Base-by-base conservation (phyloP, 208 protist species). In the Leishmania major region DNA sequence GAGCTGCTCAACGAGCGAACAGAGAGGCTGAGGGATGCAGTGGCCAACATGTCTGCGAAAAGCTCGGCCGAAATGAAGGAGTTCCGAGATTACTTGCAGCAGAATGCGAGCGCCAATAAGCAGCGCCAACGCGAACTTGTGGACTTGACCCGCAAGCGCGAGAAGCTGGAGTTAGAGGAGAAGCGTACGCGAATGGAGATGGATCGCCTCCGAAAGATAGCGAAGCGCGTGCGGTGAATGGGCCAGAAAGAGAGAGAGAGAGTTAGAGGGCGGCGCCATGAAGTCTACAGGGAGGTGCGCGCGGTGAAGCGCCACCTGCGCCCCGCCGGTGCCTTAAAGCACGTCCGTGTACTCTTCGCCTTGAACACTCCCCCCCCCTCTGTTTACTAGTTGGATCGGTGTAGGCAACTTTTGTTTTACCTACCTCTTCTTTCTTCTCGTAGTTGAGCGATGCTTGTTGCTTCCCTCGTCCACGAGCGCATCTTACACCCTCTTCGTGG, bases 121-220 rank as follows among this genome's bases (percentile, higher is more conserved):
- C 84, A 95, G 77, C 89, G 87, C 15, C 87, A 90, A 28, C 84
- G 87, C 2, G 92, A 95, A 40, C 60, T 94, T 7, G 75, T 87
- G 4, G 93, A 95, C 69, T 57, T 94, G 25, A 82, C 81, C 19
- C 85, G 93, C 1, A 91, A 96, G 78, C 87, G 88, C 28, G 93
- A 96, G 59, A 91, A 90, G 60, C 86, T 89, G 17, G 91, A 96
- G 82, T 77, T 92, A 8, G 88, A 95, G 75, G 80, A 91, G 37
- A 84, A 87, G 43, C 87, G 88, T 31, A 89, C 91, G 6, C 81
- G 84, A 40, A 94, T 95, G 89, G 93, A 96, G 70, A 79, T 83
- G 17, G 90, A 93, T 15, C 86, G 92, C 31, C 82, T 96, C 25
- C 85, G 84, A 28, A 95, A 95, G 79, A 94, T 96, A 66, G 57